Conservation (phyloP, 352 stramenopile species). For the Phytophthora constricta region DNA sequence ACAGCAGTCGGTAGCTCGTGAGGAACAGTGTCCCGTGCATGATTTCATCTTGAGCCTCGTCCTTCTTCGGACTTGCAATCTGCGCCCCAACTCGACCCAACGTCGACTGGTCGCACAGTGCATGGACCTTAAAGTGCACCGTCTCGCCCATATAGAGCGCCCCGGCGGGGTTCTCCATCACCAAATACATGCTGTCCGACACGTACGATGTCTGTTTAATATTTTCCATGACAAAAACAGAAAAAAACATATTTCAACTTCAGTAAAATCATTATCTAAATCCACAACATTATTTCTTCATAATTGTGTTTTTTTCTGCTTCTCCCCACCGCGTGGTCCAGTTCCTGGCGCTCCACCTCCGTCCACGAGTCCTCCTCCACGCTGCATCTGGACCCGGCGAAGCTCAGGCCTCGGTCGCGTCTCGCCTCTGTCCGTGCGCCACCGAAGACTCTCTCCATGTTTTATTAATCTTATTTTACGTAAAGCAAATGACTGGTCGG, state of each 20-base stretch:
- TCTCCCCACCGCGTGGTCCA: slow-evolving; percentile 71
- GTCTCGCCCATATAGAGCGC: slow-evolving; percentile 65
- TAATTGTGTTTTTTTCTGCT: neutral
- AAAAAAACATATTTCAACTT: slow-evolving; percentile 4
- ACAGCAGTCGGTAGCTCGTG: slow-evolving; percentile 75
- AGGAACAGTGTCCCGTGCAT: slow-evolving; percentile 79
- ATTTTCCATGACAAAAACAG: neutral
- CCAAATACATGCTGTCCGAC: slow-evolving; percentile 83
- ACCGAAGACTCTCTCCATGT: slow-evolving; percentile 23
- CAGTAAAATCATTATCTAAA: slow-evolving; percentile 19
- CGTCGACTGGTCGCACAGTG: slow-evolving; percentile 67
- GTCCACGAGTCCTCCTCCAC: slow-evolving; percentile 88
- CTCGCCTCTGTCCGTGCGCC: slow-evolving; percentile 4
- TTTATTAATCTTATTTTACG: too few relatives aligned
- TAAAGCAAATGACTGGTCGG: neutral
- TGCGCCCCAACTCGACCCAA: slow-evolving; percentile 44
- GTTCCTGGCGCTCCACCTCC: slow-evolving; percentile 78
- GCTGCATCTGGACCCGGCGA: slow-evolving; percentile 24
- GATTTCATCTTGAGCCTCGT: slow-evolving; percentile 20
- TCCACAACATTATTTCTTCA: slow-evolving; percentile 6
- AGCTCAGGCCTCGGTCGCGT: slow-evolving; percentile 12
- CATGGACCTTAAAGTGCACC: slow-evolving; percentile 79
- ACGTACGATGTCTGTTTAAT: slow-evolving; percentile 67
- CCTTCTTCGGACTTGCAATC: slow-evolving; percentile 19
- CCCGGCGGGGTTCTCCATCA: slow-evolving; percentile 70